Percentiles rank a stretch among this genome's conserved stretches.
Conservation (phyloP, 1,284 basidiomycete genomes). For the Naganishia cerealis region DNA sequence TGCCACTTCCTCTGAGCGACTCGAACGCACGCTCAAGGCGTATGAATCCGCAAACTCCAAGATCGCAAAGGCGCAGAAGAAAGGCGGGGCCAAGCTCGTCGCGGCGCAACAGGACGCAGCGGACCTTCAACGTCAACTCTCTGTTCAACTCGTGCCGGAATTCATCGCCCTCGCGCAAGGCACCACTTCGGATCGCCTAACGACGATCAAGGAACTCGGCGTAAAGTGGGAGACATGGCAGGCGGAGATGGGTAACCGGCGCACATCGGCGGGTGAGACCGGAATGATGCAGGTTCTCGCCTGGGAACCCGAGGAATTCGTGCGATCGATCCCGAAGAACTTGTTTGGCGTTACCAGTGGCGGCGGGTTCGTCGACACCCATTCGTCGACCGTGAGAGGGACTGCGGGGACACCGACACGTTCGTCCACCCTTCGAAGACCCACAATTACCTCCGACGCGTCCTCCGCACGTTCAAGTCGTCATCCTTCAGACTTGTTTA, state of each 20-base stretch:
- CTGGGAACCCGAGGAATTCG: slow-evolving; percentile 51
- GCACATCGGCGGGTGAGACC: slow-evolving; percentile 48
- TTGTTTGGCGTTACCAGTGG: slow-evolving; percentile 38
- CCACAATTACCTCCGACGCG: slow-evolving; percentile 24
- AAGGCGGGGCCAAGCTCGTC: slow-evolving; percentile 45
- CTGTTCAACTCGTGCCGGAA: slow-evolving; percentile 45
- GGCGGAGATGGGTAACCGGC: slow-evolving; percentile 47
- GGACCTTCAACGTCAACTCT: slow-evolving; percentile 43
- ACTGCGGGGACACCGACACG: background rate
- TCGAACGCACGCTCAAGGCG: slow-evolving; percentile 14
- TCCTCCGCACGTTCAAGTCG: slow-evolving; percentile 29
- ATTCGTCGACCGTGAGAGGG: background rate
- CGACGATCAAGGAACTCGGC: slow-evolving; percentile 49
- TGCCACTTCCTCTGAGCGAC: slow-evolving; percentile 11
- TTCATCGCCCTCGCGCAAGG: slow-evolving; percentile 51
- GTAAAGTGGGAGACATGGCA: slow-evolving; percentile 52
- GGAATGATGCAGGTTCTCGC: slow-evolving; percentile 45
- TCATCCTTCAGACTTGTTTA: slow-evolving; percentile 37
- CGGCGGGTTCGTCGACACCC: background rate
- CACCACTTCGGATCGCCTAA: slow-evolving; percentile 49
- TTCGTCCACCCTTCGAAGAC: slow-evolving; percentile 6
- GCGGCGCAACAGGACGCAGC: slow-evolving; percentile 46
- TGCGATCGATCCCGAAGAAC: slow-evolving; percentile 42
- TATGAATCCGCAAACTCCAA: slow-evolving; percentile 37
- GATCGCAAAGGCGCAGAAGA: slow-evolving; percentile 49